phyloP scores from a whole-genome alignment of 495 filamentous ascomycete species.

The Xylaria castorea region DNA sequence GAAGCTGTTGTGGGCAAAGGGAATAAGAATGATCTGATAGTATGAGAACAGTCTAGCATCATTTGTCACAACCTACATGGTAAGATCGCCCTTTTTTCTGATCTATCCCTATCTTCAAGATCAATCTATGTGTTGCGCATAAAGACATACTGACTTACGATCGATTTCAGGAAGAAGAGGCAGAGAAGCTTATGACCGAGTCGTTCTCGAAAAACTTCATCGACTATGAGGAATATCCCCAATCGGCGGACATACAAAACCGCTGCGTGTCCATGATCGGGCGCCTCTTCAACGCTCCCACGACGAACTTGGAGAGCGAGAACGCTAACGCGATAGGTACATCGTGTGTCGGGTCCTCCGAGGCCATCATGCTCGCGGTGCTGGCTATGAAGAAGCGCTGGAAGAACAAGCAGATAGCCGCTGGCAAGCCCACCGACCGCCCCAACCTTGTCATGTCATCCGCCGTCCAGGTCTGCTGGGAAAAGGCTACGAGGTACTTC shows the following conservation, averaged over 20 bases:
- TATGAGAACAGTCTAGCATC: conserved; percentile 63
- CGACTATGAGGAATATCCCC: conserved; percentile 92
- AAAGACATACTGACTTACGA: conserved; percentile 11
- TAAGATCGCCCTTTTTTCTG: conserved; percentile 41
- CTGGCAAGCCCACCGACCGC: conserved; percentile 72
- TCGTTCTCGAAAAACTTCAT: conserved; percentile 92
- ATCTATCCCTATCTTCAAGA: neutral
- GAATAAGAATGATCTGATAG: conserved; percentile 30
- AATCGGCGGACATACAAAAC: conserved; percentile 88
- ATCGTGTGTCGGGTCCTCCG: conserved; percentile 82
- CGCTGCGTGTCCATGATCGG: conserved; percentile 93
- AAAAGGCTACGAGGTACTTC: conserved; percentile 94
- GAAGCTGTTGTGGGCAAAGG: conserved; percentile 6
- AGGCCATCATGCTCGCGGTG: conserved; percentile 89
- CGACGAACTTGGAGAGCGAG: conserved; percentile 39
- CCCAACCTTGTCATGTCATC: conserved; percentile 94
- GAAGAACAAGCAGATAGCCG: conserved; percentile 81
- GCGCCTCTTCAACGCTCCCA: conserved; percentile 80
- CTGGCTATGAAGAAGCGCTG: conserved; percentile 96
- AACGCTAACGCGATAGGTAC: conserved; percentile 75
- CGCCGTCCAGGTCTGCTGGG: conserved; percentile 95
- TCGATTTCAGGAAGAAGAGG: conserved; percentile 76
- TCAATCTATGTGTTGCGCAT: conserved; percentile 13
- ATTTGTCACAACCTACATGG: conserved; percentile 90
- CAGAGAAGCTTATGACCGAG: conserved; percentile 88